Evolutionary conservation across 768 basidiomycete genomes (phyloP).

Genomic region (Serendipita sp.): DNA sequence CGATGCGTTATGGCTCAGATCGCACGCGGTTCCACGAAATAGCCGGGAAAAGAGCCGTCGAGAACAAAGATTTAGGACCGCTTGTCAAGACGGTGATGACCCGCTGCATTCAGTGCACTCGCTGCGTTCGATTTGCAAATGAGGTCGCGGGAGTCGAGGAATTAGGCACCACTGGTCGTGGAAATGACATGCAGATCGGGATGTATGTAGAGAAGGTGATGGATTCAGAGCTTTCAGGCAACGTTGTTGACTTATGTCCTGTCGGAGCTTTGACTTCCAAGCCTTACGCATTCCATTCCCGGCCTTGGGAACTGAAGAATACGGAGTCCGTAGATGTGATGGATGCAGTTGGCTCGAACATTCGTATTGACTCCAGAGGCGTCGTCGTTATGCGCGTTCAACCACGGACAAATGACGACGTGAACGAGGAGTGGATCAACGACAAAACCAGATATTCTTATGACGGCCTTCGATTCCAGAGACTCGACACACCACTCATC

Average conservation of each 20-base stretch:
- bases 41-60: constrained; percentile 91
- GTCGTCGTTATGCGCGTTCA: constrained; percentile 96
- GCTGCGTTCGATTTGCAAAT: constrained; percentile 97
- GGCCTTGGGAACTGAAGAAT: constrained; percentile 97
- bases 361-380: constrained; percentile 87
- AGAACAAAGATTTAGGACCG: constrained; percentile 96
- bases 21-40: constrained; percentile 97
- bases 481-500: constrained; percentile 79
- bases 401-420: constrained; percentile 88
- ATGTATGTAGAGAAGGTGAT: constrained; percentile 96
- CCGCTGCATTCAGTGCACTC: constrained; percentile 97
- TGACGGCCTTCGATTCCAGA: constrained; percentile 90
- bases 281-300: constrained; percentile 92
- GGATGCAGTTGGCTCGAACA: constrained; percentile 92
- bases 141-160: constrained; percentile 98
- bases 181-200: constrained; percentile 96
- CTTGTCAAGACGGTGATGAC: constrained; percentile 98
- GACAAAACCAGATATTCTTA: constrained; percentile 97
- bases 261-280: constrained; percentile 97
- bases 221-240: constrained; percentile 94
- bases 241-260: constrained; percentile 92
- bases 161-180: constrained; percentile 88
- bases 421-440: constrained; percentile 99
- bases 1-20: constrained; percentile 97
- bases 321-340: constrained; percentile 92